These are phyloP conservation scores for Aureobasidium uvarum DNA, from an alignment of 2,329 filamentous ascomycete species.

Conservation along the genomic window DNA sequence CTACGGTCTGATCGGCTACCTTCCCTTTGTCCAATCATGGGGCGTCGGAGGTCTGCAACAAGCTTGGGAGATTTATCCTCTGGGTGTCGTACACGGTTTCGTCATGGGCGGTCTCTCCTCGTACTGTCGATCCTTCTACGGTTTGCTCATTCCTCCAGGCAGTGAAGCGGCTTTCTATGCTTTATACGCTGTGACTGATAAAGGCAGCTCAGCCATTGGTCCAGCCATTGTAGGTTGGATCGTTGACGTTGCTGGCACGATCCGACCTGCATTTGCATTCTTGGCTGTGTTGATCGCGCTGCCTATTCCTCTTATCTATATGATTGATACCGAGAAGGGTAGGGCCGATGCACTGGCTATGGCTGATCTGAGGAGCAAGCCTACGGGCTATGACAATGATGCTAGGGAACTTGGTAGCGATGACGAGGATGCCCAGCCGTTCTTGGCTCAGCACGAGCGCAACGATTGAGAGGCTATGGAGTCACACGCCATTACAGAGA, in stretches of 20 bases:
- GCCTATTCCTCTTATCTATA: constrained; percentile 75
- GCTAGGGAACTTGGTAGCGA: neutral
- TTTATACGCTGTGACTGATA: constrained; percentile 92
- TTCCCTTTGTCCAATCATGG: constrained; percentile 69
- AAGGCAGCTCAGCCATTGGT: constrained; percentile 86
- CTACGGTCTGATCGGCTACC: constrained; percentile 80
- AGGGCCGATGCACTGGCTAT: constrained; percentile 36
- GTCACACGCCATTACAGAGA: too few relatives aligned
- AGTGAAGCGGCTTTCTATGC: constrained; percentile 93
- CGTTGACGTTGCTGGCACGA: constrained; percentile 61
- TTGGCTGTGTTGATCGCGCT: constrained; percentile 73
- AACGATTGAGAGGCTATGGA: neutral
- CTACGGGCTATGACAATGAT: neutral
- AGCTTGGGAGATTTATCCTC: constrained; percentile 88
- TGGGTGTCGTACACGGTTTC: constrained; percentile 82
- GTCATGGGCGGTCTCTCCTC: constrained; percentile 83
- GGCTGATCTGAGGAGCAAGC: constrained; percentile 3
- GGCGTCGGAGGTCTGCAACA: constrained; percentile 79
- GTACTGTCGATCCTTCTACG: constrained; percentile 86
- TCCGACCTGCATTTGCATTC: constrained; percentile 72
- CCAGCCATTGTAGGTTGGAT: constrained; percentile 87
- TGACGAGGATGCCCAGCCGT: constrained; percentile 11
- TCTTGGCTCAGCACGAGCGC: constrained; percentile 10
- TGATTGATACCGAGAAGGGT: constrained; percentile 68
- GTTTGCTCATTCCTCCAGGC: constrained; percentile 84